Evolutionary conservation across 2,329 filamentous ascomycete genomes (phyloP), one percentile per base, ranked within the genome.

Genomic region (Sarocladium kiliense): DNA sequence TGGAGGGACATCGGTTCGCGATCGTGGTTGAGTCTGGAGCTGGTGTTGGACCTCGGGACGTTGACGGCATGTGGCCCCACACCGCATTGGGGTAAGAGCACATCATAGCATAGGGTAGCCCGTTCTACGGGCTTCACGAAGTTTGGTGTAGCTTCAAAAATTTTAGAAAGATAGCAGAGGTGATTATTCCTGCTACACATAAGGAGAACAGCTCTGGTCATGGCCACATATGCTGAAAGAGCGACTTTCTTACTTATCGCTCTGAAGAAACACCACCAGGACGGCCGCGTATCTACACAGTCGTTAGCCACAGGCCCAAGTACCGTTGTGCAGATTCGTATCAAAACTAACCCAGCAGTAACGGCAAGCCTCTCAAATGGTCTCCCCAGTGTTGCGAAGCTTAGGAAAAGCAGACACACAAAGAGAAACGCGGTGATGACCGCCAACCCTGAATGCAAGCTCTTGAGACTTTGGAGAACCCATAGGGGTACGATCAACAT

Each of bases 31-130:
- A 18, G 44, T 18, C 21, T 50, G 16, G 25, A 50, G 45, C 5
- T 21, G 16, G 11, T 25, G 45, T 30, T 39, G 49, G 49, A 53
- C 50, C 50, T 53, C 50, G 50, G 50, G 50, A 53, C 50, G 34
- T 25, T 30, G 50, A 18, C 50, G 50, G 25, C 44, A 47, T 30
- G 44, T 47, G 44, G 23, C 21, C n/a, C 44, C 44, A 47, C 44
- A 4, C 41, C 12, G 30, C 30, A n/a, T n/a, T n/a, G n/a, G 41
- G 21, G 41, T n/a, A 6, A 23, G 5, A 21, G 16, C 5, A 39
- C 16, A 39, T 39, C n/a, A n/a, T n/a, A n/a, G n/a, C n/a, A 39
- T 39, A 39, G 36, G 36, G 36, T 39, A 39, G 36, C 16, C 12
- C 18, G 36, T 39, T 9, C 9, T 10, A 39, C 36, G 12, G 7